Base-by-base conservation (phyloP, 2,329 filamentous ascomycete species). In the Trichoderma polysporum region DNA sequence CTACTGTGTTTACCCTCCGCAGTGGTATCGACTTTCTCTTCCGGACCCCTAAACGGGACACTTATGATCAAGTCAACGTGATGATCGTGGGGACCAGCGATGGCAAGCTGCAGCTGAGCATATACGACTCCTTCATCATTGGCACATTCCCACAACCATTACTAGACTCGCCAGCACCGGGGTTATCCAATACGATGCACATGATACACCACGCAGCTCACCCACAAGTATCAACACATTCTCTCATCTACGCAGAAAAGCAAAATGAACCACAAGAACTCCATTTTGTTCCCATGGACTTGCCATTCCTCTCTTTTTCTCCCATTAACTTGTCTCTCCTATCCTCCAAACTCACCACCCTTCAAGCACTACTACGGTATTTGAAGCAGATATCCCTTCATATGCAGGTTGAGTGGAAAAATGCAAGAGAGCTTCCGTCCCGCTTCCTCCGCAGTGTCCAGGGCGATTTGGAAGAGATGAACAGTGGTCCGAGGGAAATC, bases 321-420 rank as follows among this genome's bases (percentile, higher is more conserved):
- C 91, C 91, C 3, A 87, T 93, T 66, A 92, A 96, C 73, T 81
- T 98, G 2, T 92, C 94, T 31, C 84, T 97, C 4, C 83, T 98
- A 13, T 91, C 94, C 0, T 93, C 91, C 17, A 97, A 96, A 73
- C 90, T 93, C 4, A 96, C 94, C 0, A 91, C 92, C 50, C 79
- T 98, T 17, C 92, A 97, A 73, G 97, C 95, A 70, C 79, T 98
- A 13, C 81, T 97, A 8, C 85, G 93, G 57, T 98, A 99, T 75
- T 85, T 97, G 52, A 88, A 88, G 66, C 92, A 97, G 75, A 89
- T 91, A 0, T 88, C 95, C 69, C 83, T 87, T 37, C 91, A 94
- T 70, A 91, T 97, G 81, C 82, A 89, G 27, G 85, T 88, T 3
- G 94, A 97, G 76, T 97, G 92, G 87, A 91, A 91, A 73, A 90